Percentiles rank a stretch among this genome's conserved stretches.
These are phyloP conservation scores for Thalassiosira profunda DNA, from an alignment of 108 stramenopile species.

Conservation along the genomic window DNA sequence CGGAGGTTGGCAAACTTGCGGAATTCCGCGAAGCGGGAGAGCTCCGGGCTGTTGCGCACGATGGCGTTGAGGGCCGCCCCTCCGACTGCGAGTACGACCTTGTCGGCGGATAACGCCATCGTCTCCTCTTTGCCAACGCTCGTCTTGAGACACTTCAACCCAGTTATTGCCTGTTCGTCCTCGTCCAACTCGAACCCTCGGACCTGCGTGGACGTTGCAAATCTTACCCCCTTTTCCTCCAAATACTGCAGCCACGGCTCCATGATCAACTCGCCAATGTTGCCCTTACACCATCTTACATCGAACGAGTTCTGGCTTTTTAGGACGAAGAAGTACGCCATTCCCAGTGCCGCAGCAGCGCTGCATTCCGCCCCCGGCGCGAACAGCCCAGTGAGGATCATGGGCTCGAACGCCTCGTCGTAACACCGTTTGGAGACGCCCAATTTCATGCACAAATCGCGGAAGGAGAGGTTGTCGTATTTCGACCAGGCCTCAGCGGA, in stretches of 20 bases:
- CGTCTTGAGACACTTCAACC: slow-evolving; percentile 7
- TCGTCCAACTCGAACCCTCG: slow-evolving; percentile 45
- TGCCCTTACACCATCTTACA: slow-evolving; percentile 83
- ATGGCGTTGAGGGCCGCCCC: slow-evolving; percentile 74
- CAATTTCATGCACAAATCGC: slow-evolving; percentile 71
- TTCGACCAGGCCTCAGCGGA: slow-evolving; percentile 64
- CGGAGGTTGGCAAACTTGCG: slow-evolving; percentile 72
- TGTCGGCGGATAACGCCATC: slow-evolving; percentile 56
- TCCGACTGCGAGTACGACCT: slow-evolving; percentile 82
- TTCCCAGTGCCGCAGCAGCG: slow-evolving; percentile 86
- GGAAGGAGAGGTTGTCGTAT: slow-evolving; percentile 75
- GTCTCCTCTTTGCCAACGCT: neutral
- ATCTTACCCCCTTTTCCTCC: slow-evolving; percentile 43
- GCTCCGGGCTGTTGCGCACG: slow-evolving; percentile 54
- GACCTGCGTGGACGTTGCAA: slow-evolving; percentile 54
- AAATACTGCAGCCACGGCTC: slow-evolving; percentile 75
- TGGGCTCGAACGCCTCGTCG: slow-evolving; percentile 85
- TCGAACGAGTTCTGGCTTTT: slow-evolving; percentile 79
- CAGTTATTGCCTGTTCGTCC: slow-evolving; percentile 8
- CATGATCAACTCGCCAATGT: slow-evolving; percentile 80
- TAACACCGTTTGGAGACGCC: slow-evolving; percentile 72
- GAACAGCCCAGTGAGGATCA: slow-evolving; percentile 84
- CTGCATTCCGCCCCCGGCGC: slow-evolving; percentile 82
- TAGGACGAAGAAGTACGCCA: slow-evolving; percentile 90
- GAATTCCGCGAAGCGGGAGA: slow-evolving; percentile 65